Evolutionary conservation across 1,284 basidiomycete genomes (phyloP), one percentile per base, ranked within the genome.

Genomic region (Mycena sp.): DNA sequence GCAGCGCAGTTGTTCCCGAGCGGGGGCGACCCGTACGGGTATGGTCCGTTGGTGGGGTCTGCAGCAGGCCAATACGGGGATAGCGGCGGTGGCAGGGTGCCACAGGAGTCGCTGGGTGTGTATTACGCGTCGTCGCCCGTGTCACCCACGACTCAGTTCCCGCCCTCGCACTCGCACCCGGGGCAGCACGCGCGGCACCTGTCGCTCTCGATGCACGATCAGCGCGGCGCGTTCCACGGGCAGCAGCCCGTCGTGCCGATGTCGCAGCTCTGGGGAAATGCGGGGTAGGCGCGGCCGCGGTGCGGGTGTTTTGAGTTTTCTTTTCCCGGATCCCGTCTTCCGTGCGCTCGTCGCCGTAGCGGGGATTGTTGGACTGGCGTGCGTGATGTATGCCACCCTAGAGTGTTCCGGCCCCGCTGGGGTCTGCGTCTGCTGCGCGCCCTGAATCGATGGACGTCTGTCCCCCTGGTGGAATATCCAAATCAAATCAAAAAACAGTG

Each of bases 1-100:
- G 61, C 56, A 1, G 61, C 61, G 45, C 61, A 63, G 45, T 45
- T 63, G 23, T 63, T 63, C 46, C 61, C 56, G 25, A 53, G 61
- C 49, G 56, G 56, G 4, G 45, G 50, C 28, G 61, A 63, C 14
- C 56, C 43, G 45, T 63, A 58, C 40, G 56, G 61, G 23, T 63
- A 63, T 30, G 61, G 61, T 0, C 51, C 61, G 38, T 29, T 55
- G 6, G 41, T 48, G 23, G 38, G 21, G 25, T 40, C 46, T 14
- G 43, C 56, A 25, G 43, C 61, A 16, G 14, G 3, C 23, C 61
- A 63, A 25, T 63, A 63, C 30, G 49, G 19, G 0, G 30, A 25
- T 9, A 25, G 32, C n/a, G 46, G 28, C 19, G 49, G 43, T 21
- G 46, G 30, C 25, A 23, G 37, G 44, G 10, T 25, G 41, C 30